These are phyloP conservation scores for Ormosia emarginata DNA, from an alignment of 306 rosid genomes.

Conservation along the genomic window DNA sequence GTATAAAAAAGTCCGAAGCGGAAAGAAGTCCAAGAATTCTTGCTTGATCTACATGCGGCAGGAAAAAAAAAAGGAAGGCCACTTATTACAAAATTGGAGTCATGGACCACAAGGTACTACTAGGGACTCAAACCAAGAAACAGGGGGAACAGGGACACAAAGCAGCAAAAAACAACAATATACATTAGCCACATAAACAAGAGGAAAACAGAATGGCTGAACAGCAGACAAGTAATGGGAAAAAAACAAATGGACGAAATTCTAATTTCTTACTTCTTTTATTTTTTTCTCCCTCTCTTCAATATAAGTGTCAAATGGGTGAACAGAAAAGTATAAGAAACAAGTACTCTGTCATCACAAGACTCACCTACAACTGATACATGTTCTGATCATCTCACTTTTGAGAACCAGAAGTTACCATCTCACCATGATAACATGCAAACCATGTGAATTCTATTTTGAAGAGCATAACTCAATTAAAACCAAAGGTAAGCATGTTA, in stretches of 20 bases:
- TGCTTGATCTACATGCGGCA: background rate
- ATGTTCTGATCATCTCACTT: background rate
- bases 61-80: background rate
- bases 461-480: background rate
- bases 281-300: background rate
- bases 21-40: slow-evolving; percentile 10
- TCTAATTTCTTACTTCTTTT: background rate
- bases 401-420: background rate
- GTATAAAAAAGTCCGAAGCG: background rate
- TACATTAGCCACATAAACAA: background rate
- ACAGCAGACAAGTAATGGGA: background rate
- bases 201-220: background rate
- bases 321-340: slow-evolving; percentile 10
- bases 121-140: slow-evolving; percentile 12
- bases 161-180: background rate
- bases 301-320: background rate
- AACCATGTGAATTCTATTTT: background rate
- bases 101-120: background rate
- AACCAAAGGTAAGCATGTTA: background rate
- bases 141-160: background rate
- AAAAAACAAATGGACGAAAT: background rate
- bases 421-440: slow-evolving; percentile 8
- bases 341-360: slow-evolving; percentile 13
- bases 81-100: background rate
- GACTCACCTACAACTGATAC: background rate